Conservation (phyloP, 805 yeast species). For the Yarrowia sp. region DNA sequence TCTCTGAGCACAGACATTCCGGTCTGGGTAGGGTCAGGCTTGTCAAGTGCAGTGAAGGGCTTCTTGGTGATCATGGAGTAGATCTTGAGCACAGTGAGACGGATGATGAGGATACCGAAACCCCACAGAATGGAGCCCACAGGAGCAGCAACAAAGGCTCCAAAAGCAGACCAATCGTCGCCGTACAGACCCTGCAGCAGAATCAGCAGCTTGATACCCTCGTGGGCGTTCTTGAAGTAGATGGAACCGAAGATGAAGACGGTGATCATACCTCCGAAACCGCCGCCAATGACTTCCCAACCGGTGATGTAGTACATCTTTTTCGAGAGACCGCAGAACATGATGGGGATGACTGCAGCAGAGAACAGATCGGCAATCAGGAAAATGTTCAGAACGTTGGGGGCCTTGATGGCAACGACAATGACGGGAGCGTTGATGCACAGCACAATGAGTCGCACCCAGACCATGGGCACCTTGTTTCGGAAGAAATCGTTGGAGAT, state of each 20-base stretch:
- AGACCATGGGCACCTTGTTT: constrained; percentile 72
- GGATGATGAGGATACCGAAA: constrained; percentile 55
- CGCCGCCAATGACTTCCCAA: constrained; percentile 81
- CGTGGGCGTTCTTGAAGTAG: constrained; percentile 72
- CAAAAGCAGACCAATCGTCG: constrained; percentile 92
- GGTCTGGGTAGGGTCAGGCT: constrained; percentile 40
- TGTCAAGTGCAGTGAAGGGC: constrained; percentile 52
- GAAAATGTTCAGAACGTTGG: constrained; percentile 83
- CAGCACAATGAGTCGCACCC: constrained; percentile 73
- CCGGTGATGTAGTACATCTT: constrained; percentile 74
- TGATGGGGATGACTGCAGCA: constrained; percentile 82
- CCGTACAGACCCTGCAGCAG: constrained; percentile 72
- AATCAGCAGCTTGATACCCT: constrained; percentile 78
- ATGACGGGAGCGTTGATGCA: constrained; percentile 82
- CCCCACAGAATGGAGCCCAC: constrained; percentile 74
- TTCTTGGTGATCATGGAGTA: constrained; percentile 51
- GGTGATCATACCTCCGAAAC: constrained; percentile 78
- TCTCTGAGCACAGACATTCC: constrained; percentile 13
- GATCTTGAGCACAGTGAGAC: constrained; percentile 44
- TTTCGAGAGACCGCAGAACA: constrained; percentile 78
- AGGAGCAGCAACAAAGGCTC: constrained; percentile 92
- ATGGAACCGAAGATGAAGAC: constrained; percentile 85
- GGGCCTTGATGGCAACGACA: constrained; percentile 82
- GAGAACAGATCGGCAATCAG: constrained; percentile 90
- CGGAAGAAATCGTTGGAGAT: constrained; percentile 89